Conservation (phyloP, 108 stramenopile species). For the Nitzschia inconspicua region DNA sequence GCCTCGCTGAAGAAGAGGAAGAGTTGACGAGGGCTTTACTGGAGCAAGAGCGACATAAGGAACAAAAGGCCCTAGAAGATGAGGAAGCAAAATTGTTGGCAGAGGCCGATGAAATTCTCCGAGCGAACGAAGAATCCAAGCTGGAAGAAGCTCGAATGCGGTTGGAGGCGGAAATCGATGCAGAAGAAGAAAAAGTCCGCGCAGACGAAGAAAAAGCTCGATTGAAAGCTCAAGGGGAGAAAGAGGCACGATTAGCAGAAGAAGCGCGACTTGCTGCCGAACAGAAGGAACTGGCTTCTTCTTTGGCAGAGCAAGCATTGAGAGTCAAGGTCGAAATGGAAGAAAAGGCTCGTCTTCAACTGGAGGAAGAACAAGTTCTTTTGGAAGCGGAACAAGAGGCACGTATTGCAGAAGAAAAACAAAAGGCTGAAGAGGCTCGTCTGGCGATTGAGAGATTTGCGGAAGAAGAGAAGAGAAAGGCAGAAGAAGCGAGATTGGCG, state of each 20-base stretch:
- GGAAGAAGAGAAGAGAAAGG: not conserved
- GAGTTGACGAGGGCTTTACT: not conserved
- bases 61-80: not conserved
- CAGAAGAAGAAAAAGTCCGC: conserved; percentile 5
- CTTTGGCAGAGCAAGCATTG: too few species aligned
- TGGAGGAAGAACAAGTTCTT: too few species aligned
- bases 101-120: not conserved
- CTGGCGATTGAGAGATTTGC: not conserved
- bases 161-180: not conserved
- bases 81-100: not conserved
- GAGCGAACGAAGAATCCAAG: not conserved
- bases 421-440: conserved; percentile 4
- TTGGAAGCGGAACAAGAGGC: conserved; percentile 9
- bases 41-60: not conserved
- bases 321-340: too few species aligned
- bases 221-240: not conserved
- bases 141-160: not conserved
- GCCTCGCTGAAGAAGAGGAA: conserved; percentile 7
- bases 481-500: conserved; percentile 1
- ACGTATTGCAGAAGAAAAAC: not conserved
- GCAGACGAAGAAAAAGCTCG: not conserved
- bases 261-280: too few species aligned
- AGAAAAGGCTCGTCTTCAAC: too few species aligned
- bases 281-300: too few species aligned
- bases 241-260: not conserved